These are phyloP conservation scores for Sphaerulina musiva DNA, from an alignment of 2,329 filamentous ascomycete genomes.

Conservation along the genomic window DNA sequence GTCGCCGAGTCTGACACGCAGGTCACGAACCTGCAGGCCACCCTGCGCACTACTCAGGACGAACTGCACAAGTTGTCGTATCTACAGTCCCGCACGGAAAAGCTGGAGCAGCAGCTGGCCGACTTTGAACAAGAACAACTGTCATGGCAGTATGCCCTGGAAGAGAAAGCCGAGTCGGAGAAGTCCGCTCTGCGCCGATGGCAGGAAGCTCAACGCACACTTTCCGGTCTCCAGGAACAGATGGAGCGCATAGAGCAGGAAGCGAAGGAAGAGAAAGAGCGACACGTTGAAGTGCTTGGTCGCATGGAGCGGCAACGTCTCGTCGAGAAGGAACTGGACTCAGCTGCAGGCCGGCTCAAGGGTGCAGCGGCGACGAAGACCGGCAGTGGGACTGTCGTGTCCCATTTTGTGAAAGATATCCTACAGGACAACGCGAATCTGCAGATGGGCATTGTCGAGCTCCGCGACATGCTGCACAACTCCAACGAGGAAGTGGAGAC, in stretches of 20 bases:
- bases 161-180: constrained; percentile 65
- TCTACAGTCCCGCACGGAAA: constrained; percentile 66
- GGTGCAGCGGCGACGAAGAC: constrained; percentile 68
- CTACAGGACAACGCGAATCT: constrained; percentile 91
- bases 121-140: constrained; percentile 77
- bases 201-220: constrained; percentile 73
- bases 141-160: constrained; percentile 60
- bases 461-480: constrained; percentile 80
- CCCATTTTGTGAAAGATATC: constrained; percentile 91
- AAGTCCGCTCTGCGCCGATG: constrained; percentile 73
- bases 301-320: constrained; percentile 78
- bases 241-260: constrained; percentile 84
- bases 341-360: constrained; percentile 72
- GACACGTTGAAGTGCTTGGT: constrained; percentile 71
- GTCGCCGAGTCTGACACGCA: constrained; percentile 73
- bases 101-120: constrained; percentile 73
- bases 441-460: constrained; percentile 83
- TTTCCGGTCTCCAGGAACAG: constrained; percentile 76
- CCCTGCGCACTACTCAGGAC: constrained; percentile 68
- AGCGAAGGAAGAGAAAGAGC: constrained; percentile 68
- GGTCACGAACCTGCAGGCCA: constrained; percentile 68
- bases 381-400: constrained; percentile 66
- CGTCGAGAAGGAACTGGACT: constrained; percentile 74
- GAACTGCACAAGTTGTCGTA: constrained; percentile 67
- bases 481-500: constrained; percentile 92